Conservation (phyloP, 805 yeast species). For the Wickerhamiella lipophila region DNA sequence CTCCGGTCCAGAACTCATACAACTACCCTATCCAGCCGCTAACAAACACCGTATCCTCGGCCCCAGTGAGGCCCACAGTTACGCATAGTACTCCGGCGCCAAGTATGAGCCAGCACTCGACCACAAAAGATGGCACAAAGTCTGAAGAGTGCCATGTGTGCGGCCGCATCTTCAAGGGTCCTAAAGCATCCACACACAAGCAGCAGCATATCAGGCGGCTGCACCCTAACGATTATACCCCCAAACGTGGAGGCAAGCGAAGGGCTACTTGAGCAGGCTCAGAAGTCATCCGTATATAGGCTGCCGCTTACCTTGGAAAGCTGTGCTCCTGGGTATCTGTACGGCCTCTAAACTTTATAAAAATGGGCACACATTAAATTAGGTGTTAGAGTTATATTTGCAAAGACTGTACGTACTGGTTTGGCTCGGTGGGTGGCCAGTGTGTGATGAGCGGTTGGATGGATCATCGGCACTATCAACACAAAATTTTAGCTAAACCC, state of each 20-base stretch:
- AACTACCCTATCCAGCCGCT: slow-evolving; percentile 10
- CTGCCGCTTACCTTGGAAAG: neutral
- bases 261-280: slow-evolving; percentile 8
- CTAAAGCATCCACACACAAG: slow-evolving; percentile 36
- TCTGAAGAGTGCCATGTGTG: slow-evolving; percentile 34
- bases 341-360: too few species aligned
- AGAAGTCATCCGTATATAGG: neutral
- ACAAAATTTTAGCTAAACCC: too few species aligned
- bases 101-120: slow-evolving; percentile 8
- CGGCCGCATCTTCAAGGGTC: slow-evolving; percentile 35
- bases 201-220: slow-evolving; percentile 38
- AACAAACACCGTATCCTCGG: neutral
- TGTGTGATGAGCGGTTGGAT: too few species aligned
- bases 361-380: too few species aligned
- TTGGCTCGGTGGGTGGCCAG: too few species aligned
- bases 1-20: slow-evolving; percentile 9
- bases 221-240: slow-evolving; percentile 36
- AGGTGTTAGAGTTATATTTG: too few species aligned
- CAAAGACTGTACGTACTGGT: too few species aligned
- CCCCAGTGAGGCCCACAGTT: neutral
- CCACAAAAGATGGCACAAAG: slow-evolving; percentile 15
- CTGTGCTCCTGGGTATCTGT: neutral
- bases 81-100: neutral
- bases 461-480: too few species aligned
- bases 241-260: slow-evolving; percentile 37